Evolutionary conservation across 139 green algal genomes (phyloP), one percentile per base, ranked within the genome.

Genomic region (Chlamydomonas sp.): DNA sequence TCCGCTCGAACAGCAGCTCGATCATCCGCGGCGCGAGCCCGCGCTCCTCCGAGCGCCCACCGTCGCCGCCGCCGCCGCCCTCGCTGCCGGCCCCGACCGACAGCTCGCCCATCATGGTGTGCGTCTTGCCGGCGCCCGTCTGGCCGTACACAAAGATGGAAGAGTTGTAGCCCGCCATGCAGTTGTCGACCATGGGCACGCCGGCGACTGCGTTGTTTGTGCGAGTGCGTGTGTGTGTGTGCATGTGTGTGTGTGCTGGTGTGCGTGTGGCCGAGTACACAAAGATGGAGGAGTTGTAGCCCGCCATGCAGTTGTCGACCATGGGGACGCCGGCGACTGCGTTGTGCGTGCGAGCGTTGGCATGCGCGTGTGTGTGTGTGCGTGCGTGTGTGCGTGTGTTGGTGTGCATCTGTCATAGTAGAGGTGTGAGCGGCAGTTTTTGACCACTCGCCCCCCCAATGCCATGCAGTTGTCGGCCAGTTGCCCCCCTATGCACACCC

Each of bases 21-120:
- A 97, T 94, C 29, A 94, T 77, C 1, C 91, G 76, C 5, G 88
- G 87, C 3, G 84, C 90, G 35, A 97, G 73, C 2, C 92, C 92
- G 5, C 86, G 76, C 67, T 88, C 72, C n/a, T n/a, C n/a, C n/a
- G n/a, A n/a, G n/a, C n/a, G n/a, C n/a, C n/a, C n/a, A n/a, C n/a
- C n/a, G n/a, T n/a, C n/a, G n/a, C n/a, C n/a, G n/a, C n/a, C n/a
- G n/a, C n/a, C n/a, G n/a, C n/a, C n/a, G n/a, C n/a, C n/a, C n/a
- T n/a, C n/a, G n/a, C n/a, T n/a, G n/a, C n/a, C n/a, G n/a, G n/a
- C n/a, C n/a, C n/a, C n/a, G n/a, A n/a, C n/a, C n/a, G n/a, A n/a
- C n/a, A n/a, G n/a, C n/a, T n/a, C n/a, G n/a, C n/a, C n/a, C n/a
- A n/a, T n/a, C 72, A 74, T 6, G 33, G 3, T 31, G 31, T 26